These are phyloP conservation scores for Aspergillus pseudoterreus DNA, from an alignment of 2,329 filamentous ascomycete genomes.

Conservation along the genomic window DNA sequence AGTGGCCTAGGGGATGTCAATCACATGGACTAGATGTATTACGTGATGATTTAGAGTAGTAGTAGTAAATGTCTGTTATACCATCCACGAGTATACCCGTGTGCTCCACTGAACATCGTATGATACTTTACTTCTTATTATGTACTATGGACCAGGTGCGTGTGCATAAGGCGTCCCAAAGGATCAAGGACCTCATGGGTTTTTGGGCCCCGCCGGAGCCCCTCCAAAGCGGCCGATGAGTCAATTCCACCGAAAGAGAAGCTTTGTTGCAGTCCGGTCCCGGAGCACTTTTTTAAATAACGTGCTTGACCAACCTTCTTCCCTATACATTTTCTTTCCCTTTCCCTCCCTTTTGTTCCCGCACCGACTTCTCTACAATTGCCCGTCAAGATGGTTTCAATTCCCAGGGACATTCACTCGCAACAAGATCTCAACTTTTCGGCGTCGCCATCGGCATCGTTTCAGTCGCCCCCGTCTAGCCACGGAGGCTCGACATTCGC, in stretches of 20 bases:
- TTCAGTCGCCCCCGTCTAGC: conserved; percentile 69
- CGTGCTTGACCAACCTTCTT: background rate
- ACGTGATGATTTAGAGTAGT: no score
- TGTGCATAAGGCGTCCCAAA: background rate
- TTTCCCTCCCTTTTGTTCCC: background rate
- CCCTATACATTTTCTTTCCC: background rate
- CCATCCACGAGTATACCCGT: no score
- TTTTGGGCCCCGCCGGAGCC: conserved; percentile 1
- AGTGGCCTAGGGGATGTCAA: background rate
- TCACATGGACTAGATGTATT: background rate
- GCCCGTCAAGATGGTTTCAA: conserved; percentile 17
- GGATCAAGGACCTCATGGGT: background rate
- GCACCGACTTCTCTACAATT: background rate
- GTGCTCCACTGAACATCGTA: no score
- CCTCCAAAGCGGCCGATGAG: conserved; percentile 1
- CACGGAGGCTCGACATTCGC: conserved; percentile 49
- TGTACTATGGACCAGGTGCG: background rate
- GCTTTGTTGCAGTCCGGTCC: conserved; percentile 9
- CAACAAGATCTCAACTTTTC: conserved; percentile 58
- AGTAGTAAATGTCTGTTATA: no score
- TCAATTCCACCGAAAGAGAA: background rate
- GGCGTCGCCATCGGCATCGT: conserved; percentile 69
- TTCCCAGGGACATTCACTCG: conserved; percentile 34
- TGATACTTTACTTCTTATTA: no score
- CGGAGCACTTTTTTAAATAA: conserved; percentile 5